These are phyloP conservation scores for Astrocystis sublimbata DNA, from an alignment of 495 filamentous ascomycete genomes.

Conservation along the genomic window DNA sequence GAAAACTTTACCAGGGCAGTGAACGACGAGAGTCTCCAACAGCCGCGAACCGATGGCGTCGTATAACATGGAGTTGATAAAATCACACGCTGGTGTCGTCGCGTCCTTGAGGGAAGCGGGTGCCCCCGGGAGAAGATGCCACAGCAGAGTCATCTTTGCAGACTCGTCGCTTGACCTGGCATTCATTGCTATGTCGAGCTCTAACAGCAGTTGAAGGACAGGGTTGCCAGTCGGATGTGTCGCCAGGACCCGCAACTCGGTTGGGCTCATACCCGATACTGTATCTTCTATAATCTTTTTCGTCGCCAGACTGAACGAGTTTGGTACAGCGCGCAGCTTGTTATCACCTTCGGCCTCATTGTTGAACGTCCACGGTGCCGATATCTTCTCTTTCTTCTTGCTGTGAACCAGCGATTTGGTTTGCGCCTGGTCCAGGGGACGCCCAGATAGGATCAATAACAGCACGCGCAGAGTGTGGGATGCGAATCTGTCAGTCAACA, in stretches of 20 bases:
- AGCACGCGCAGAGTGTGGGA: slow-evolving; percentile 88
- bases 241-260: slow-evolving; percentile 74
- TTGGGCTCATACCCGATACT: slow-evolving; percentile 66
- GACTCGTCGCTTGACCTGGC: slow-evolving; percentile 59
- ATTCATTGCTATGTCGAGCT: slow-evolving; percentile 74
- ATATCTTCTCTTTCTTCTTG: slow-evolving; percentile 84
- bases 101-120: slow-evolving; percentile 46
- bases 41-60: slow-evolving; percentile 86
- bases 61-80: slow-evolving; percentile 84
- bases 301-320: slow-evolving; percentile 71
- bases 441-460: slow-evolving; percentile 80
- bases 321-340: slow-evolving; percentile 65
- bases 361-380: slow-evolving; percentile 44
- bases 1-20: slow-evolving; percentile 84
- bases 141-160: slow-evolving; percentile 36
- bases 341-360: slow-evolving; percentile 40
- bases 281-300: slow-evolving; percentile 77
- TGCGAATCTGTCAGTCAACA: slow-evolving; percentile 85
- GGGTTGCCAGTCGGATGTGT: slow-evolving; percentile 89
- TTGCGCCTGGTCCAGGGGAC: slow-evolving; percentile 64
- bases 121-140: slow-evolving; percentile 45
- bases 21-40: slow-evolving; percentile 77
- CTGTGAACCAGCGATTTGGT: slow-evolving; percentile 74
- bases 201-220: slow-evolving; percentile 80
- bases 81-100: slow-evolving; percentile 50